phyloP scores from a whole-genome alignment of 2,329 filamentous ascomycete genomes.

The Hypoxylon sp. region DNA sequence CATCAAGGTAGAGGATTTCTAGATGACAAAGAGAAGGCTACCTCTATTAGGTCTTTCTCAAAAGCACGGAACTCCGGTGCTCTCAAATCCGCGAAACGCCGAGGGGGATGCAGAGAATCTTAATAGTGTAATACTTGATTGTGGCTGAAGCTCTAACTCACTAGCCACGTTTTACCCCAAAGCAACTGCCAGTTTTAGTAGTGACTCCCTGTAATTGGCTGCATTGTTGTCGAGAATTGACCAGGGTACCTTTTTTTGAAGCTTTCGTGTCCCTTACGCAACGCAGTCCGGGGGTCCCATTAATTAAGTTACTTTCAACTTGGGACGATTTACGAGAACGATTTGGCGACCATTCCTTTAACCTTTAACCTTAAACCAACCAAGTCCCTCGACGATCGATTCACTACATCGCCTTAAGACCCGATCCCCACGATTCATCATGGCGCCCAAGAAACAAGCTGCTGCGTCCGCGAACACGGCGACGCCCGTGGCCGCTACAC shows the following conservation, averaged over 20 bases:
- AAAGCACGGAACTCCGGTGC: constrained; percentile 27
- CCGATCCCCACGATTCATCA: no score
- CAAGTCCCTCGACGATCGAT: no score
- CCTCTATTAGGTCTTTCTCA: no score
- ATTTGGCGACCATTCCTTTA: constrained; percentile 13
- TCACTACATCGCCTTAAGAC: no score
- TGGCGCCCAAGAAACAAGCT: constrained; percentile 64
- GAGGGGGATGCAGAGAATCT: constrained; percentile 8
- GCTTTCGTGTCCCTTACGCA: constrained; percentile 50
- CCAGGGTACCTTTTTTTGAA: constrained; percentile 37
- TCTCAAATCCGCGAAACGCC: constrained; percentile 19
- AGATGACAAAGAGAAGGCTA: constrained; percentile 15
- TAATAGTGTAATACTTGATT: no score
- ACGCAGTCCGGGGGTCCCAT: constrained; percentile 32
- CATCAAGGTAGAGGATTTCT: constrained; percentile 5
- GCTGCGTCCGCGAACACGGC: constrained; percentile 41
- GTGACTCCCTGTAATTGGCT: constrained; percentile 38
- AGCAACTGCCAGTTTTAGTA: constrained; percentile 3
- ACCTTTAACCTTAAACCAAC: constrained; percentile 13
- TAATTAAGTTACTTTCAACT: no score
- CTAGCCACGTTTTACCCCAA: constrained; percentile 26
- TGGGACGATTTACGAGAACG: constrained; percentile 5
- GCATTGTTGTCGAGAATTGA: constrained; percentile 9
- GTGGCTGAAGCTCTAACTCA: constrained; percentile 30
- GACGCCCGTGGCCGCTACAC: constrained; percentile 32